Evolutionary conservation across 768 basidiomycete species (phyloP), one percentile per base, ranked within the genome.

Genomic region (Suillus weaverae): DNA sequence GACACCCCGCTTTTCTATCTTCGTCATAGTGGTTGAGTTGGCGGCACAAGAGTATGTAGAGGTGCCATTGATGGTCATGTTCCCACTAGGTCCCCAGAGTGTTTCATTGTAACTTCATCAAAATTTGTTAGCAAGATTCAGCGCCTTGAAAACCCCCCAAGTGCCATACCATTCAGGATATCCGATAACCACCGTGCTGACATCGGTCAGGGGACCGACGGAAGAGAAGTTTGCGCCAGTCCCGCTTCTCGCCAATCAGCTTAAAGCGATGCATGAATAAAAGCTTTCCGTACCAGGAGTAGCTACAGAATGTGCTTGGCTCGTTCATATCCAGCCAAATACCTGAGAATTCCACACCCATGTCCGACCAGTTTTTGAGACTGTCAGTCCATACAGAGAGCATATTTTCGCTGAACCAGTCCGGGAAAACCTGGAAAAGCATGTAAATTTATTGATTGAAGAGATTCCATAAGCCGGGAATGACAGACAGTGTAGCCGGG

Each of bases 301-400:
- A 81, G 55, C 83, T 80, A 70, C 87, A 89, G 73, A 90, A 89
- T 1, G 85, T 86, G n/a, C 81, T 84, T 20, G 81, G 74, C 65
- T 89, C 88, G 64, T 89, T 89, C 87, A 89, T 88, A 70, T 89
- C 85, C 1, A 89, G 76, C 89, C 89, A 90, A 53, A 89, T 81
- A 1, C 87, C 88, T n/a, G 84, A 83, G 69, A 84, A 86, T 22
- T 83, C 75, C n/a, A 90, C 77, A 2, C 85, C 87, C 0, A 70
- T 65, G 2, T 76, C 66, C 18, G 78, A 80, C 87, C 86, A 88
- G 68, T 87, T 88, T 43, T 55, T 69, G 64, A 89, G 74, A 4
- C 84, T 83, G 26, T 89, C 85, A 0, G 82, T 83, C 89, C 89
- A 91, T 79, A 84, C 87, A 33, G 72, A 61, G 61, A 82, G 78